Conservation (phyloP, 495 filamentous ascomycete genomes). For the Trichoderma virens region DNA sequence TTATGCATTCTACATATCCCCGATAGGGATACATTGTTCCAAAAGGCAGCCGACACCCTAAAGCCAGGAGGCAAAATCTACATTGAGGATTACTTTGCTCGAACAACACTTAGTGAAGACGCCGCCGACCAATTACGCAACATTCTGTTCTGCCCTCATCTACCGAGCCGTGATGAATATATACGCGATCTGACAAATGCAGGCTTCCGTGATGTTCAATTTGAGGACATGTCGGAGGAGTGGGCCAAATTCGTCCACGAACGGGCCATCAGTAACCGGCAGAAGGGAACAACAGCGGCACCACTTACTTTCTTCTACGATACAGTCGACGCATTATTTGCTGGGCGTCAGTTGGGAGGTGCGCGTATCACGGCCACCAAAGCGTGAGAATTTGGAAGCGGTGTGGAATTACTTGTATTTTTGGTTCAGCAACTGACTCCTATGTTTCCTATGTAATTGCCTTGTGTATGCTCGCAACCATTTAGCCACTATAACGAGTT, state of each 20-base stretch:
- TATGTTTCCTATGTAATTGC: no score
- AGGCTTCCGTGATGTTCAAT: conserved; percentile 9
- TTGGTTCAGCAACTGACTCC: no score
- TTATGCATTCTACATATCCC: conserved; percentile 15
- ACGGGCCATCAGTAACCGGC: background rate
- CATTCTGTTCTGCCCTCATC: conserved; percentile 11
- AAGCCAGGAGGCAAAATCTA: conserved; percentile 11
- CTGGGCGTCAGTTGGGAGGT: background rate
- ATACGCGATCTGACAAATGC: conserved; percentile 9
- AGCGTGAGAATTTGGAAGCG: background rate
- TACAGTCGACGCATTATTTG: conserved; percentile 6
- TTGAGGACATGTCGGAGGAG: conserved; percentile 10
- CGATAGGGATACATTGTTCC: conserved; percentile 9
- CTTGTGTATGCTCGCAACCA: no score
- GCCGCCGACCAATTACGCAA: conserved; percentile 1
- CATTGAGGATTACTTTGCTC: conserved; percentile 13
- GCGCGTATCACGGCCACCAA: conserved; percentile 9
- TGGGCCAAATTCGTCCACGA: conserved; percentile 14
- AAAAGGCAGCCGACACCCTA: conserved; percentile 10
- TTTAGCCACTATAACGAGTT: no score
- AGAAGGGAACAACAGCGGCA: background rate
- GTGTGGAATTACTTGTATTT: no score
- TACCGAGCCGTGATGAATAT: conserved; percentile 10
- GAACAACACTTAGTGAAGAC: conserved; percentile 3
- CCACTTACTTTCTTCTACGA: conserved; percentile 10